Base-by-base conservation (phyloP, 2,329 filamentous ascomycete species). In the Xylariaceae sp. region DNA sequence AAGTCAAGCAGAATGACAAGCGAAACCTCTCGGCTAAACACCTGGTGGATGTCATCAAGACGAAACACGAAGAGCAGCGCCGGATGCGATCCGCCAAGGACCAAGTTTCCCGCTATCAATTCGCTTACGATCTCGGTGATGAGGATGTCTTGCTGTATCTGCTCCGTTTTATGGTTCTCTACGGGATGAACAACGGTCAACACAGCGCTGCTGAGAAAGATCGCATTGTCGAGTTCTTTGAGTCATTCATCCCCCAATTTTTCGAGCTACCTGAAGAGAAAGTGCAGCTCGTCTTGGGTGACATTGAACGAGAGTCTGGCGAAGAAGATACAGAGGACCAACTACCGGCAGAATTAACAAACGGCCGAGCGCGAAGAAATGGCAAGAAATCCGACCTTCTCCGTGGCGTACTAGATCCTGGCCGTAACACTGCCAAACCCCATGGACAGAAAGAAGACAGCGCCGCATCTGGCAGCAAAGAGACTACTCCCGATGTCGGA, bases 1-100 rank as follows among this genome's bases (percentile, higher is more conserved):
- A 89, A 42, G 87, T 89, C 59, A 95, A 93, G 70, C 81, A 84
- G 52, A 83, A 79, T 29, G 93, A 98, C 68, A 97, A 97, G 78
- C 86, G 90, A 56, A 85, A 88, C 55, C 87, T 96, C 49, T 87
- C 92, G 40, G 83, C 86, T 3, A 97, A 97, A 69, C 86, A 92
- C 47, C 80, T 98, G 10, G 85, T 93, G 25, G 87, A 90, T 57
- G 85, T 93, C 48, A 91, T 97, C 62, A 90, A 93, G 67, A 90
- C 88, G 40, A 94, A 90, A 65, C 86, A 92, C 56, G 91, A 97
- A 64, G 91, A 96, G 67, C 87, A 92, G 63, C 84, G 87, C 60
- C 86, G 87, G 41, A 74, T 83, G 55, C 80, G 84, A 50, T 79
- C 76, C 53, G 75, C 81, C 38, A 81, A 76, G 62, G 74, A 74